Evolutionary conservation across 2,329 filamentous ascomycete genomes (phyloP).

Genomic region (Cytospora piceicola): DNA sequence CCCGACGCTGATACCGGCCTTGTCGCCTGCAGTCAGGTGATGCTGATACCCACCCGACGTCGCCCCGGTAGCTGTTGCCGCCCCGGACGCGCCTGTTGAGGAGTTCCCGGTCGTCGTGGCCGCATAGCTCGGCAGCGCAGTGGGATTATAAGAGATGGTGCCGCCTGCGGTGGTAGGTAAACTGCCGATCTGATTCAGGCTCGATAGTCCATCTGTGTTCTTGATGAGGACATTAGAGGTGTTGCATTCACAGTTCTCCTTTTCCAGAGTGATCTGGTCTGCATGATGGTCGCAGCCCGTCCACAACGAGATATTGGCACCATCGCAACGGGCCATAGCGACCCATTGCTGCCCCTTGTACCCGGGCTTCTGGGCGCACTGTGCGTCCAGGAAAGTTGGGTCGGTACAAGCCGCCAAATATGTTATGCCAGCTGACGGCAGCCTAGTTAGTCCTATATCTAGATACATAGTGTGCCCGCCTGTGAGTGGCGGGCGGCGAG

Average conservation of each 20-base stretch:
- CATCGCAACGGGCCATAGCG: constrained; percentile 15
- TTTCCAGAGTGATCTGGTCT: constrained; percentile 1
- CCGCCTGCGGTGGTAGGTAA: constrained; percentile 8
- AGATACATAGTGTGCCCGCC: not conserved
- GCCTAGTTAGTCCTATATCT: not conserved
- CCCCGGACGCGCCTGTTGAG: constrained; percentile 1
- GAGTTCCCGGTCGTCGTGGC: constrained; percentile 5
- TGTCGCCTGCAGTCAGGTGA: not conserved
- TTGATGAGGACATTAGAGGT: constrained; percentile 10
- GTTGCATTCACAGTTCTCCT: constrained; percentile 17
- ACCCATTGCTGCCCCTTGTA: constrained; percentile 17
- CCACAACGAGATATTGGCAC: constrained; percentile 5
- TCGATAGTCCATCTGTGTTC: constrained; percentile 15
- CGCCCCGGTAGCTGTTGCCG: constrained; percentile 2
- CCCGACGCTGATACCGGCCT: constrained; percentile 11
- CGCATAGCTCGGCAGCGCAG: constrained; percentile 12
- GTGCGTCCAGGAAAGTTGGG: constrained; percentile 16
- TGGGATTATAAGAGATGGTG: constrained; percentile 14
- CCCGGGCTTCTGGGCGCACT: constrained; percentile 16
- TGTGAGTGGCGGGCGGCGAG: not conserved
- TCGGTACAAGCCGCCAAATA: constrained; percentile 15
- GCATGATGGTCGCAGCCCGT: constrained; percentile 11
- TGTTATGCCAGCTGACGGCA: constrained; percentile 1
- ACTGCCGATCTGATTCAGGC: constrained; percentile 16
- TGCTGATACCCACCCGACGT: not conserved